A percentile compares a stretch with the other conserved stretches of the same genome.
Conservation (phyloP, 2,329 filamentous ascomycete species). For the Neonectria hederae region DNA sequence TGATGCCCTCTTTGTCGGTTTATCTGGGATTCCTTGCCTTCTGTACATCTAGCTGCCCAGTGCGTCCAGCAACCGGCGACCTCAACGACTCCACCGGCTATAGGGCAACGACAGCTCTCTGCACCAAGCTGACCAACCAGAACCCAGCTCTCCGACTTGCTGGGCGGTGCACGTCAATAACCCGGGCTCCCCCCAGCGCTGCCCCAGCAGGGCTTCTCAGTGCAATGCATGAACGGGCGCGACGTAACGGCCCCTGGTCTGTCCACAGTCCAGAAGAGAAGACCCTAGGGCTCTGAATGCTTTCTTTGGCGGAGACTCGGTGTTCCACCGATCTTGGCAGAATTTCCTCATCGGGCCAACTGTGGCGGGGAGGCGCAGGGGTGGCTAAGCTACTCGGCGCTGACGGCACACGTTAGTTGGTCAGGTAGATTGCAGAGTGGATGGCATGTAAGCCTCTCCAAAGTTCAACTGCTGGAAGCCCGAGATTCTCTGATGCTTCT, state of each 20-base stretch:
- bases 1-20: conserved; percentile 1
- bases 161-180: not conserved
- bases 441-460: not conserved
- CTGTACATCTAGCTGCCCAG: not conserved
- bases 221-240: conserved; percentile 20
- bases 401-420: conserved; percentile 1
- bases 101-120: conserved; percentile 6
- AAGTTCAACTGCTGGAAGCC: not conserved
- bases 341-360: conserved; percentile 1
- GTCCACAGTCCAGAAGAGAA: not conserved
- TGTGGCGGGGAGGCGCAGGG: conserved; percentile 3
- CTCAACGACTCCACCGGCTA: not conserved
- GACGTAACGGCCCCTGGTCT: not conserved
- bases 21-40: conserved; percentile 15
- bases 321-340: not conserved
- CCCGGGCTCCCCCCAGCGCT: not conserved
- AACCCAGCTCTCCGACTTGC: not conserved
- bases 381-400: not conserved
- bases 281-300: not conserved
- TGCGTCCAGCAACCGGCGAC: not conserved
- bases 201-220: conserved; percentile 6
- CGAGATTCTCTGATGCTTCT: not conserved
- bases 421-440: not conserved
- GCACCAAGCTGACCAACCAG: conserved; percentile 18
- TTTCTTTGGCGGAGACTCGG: conserved; percentile 9